Conservation (phyloP, 208 protist species). For the Trypanosoma rangeli region DNA sequence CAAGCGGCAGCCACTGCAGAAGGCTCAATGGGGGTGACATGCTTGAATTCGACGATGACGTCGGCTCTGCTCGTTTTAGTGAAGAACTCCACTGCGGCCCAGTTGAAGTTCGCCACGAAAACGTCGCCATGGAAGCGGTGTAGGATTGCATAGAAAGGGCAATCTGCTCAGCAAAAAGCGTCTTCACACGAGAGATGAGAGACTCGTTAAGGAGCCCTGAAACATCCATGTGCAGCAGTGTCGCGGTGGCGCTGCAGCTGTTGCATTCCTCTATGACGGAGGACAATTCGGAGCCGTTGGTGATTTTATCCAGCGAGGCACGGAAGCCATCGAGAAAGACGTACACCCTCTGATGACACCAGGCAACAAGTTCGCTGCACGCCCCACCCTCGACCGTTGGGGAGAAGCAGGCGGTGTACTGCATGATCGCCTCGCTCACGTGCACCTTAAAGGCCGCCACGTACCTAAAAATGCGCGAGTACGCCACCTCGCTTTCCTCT, state of each 20-base stretch:
- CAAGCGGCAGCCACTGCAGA: constrained; percentile 70
- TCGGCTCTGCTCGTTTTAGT: constrained; percentile 2
- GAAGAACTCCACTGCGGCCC: constrained; percentile 13
- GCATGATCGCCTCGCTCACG: constrained; percentile 68
- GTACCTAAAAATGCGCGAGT: constrained; percentile 58
- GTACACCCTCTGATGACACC: constrained; percentile 55
- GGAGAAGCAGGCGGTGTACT: constrained; percentile 76
- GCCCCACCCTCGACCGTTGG: constrained; percentile 25
- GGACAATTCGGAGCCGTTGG: constrained; percentile 74
- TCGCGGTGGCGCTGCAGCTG: constrained; percentile 35
- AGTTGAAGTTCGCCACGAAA: constrained; percentile 40
- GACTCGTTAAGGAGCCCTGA: constrained; percentile 43
- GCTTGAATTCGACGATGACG: constrained; percentile 11
- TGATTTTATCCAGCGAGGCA: constrained; percentile 43
- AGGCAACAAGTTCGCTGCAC: constrained; percentile 38
- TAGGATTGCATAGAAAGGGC: constrained; percentile 50
- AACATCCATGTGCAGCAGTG: constrained; percentile 57
- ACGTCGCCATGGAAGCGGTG: constrained; percentile 58
- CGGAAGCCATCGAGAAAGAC: constrained; percentile 46
- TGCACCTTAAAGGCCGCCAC: constrained; percentile 78
- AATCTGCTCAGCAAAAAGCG: constrained; percentile 67
- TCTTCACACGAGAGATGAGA: constrained; percentile 45
- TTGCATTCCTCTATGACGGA: constrained; percentile 73
- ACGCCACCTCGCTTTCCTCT: constrained; percentile 39
- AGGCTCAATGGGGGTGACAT: constrained; percentile 36